phyloP scores from a whole-genome alignment of 441 rosid genomes.

The Erysimum pusillum region DNA sequence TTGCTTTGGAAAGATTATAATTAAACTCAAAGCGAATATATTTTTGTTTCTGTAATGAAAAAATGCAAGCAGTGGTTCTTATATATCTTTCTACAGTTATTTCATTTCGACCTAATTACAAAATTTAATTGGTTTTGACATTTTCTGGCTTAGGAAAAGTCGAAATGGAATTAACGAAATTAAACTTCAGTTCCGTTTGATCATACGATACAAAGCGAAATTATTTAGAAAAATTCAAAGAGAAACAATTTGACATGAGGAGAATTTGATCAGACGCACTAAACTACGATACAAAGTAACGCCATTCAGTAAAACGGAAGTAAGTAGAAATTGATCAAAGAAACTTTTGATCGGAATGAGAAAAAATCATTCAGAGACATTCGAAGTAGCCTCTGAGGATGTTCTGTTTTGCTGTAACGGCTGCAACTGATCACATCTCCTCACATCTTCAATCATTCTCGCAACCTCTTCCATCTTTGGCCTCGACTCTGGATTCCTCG shows the following conservation, averaged over 20 bases:
- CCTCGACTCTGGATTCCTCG: conserved; percentile 57
- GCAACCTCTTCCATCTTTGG: conserved; percentile 62
- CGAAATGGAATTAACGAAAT: background rate
- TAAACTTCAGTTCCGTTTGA: conserved; percentile 1
- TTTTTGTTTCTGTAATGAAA: conserved; percentile 15
- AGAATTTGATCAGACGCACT: conserved; percentile 19
- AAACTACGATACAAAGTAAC: conserved; percentile 21
- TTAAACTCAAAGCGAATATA: conserved; percentile 23
- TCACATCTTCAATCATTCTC: conserved; percentile 63
- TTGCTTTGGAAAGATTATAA: conserved; percentile 12
- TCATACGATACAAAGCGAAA: background rate
- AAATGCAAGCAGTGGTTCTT: background rate
- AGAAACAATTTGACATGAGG: conserved; percentile 17
- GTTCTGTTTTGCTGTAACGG: conserved; percentile 52
- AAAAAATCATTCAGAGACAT: conserved; percentile 47
- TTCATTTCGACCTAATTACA: background rate
- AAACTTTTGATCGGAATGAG: conserved; percentile 12
- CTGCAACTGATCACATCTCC: conserved; percentile 50
- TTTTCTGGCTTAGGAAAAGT: background rate
- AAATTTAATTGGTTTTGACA: background rate
- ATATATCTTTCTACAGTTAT: background rate
- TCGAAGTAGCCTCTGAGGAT: conserved; percentile 69
- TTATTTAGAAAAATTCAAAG: conserved; percentile 15
- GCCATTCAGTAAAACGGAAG: background rate
- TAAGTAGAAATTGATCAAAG: conserved; percentile 10